phyloP scores from a whole-genome alignment of 768 basidiomycete genomes.

The Leccinum truebloodii region DNA sequence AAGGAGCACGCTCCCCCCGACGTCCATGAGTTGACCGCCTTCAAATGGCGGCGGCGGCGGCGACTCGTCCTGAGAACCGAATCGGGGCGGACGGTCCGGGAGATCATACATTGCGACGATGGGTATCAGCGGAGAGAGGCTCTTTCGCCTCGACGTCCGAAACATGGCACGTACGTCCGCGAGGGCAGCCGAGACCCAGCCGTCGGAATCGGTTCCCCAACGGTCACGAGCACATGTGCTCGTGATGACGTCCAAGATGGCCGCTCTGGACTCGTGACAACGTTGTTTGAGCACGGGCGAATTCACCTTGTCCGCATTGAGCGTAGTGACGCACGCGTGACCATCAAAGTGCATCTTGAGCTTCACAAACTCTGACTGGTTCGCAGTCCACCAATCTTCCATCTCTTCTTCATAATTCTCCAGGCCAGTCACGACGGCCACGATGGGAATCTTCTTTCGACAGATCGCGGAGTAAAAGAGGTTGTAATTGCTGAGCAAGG shows the following conservation, averaged over 20 bases:
- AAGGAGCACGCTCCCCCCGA: constrained; percentile 16
- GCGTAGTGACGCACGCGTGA: constrained; percentile 43
- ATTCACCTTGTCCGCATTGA: constrained; percentile 29
- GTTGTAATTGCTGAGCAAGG: constrained; percentile 36
- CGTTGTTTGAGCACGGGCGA: constrained; percentile 31
- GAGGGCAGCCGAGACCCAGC: constrained; percentile 23
- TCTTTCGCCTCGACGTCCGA: constrained; percentile 9
- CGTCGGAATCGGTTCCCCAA: constrained; percentile 25
- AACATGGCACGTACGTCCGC: constrained; percentile 28
- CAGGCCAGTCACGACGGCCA: constrained; percentile 38
- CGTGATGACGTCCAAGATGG: constrained; percentile 23
- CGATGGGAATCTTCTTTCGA: constrained; percentile 38
- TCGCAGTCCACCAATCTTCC: constrained; percentile 36
- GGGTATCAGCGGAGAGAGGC: constrained; percentile 15
- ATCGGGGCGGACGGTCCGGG: constrained; percentile 8
- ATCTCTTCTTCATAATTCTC: constrained; percentile 37
- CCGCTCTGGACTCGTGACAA: constrained; percentile 27
- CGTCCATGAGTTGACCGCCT: constrained; percentile 22
- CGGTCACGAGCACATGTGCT: constrained; percentile 21
- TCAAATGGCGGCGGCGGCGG: constrained; percentile 18
- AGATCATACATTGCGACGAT: constrained; percentile 27
- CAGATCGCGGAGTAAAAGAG: constrained; percentile 40
- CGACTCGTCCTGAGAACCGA: constrained; percentile 9
- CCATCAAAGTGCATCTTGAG: constrained; percentile 36
- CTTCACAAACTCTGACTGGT: constrained; percentile 28